phyloP scores from a whole-genome alignment of 2,329 filamentous ascomycete species.

The Aphanocladium album region DNA sequence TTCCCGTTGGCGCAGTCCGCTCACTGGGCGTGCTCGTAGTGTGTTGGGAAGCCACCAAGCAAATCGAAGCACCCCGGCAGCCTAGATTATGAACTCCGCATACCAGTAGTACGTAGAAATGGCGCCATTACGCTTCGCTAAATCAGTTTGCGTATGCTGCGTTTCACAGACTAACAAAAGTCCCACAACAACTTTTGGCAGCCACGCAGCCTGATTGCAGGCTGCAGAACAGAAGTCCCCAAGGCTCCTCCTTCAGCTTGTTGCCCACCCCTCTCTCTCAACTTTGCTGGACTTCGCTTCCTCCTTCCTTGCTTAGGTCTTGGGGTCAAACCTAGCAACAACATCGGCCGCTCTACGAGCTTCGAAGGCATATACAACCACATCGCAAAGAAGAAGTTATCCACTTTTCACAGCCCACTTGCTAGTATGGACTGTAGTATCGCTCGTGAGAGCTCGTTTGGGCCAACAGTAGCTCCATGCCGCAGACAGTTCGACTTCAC shows the following conservation, averaged over 20 bases:
- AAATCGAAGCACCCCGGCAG: too few species aligned
- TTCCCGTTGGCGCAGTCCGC: too few species aligned
- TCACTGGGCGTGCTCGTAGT: too few species aligned
- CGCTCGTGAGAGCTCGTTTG: neutral
- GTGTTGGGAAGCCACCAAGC: too few species aligned
- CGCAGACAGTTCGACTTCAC: constrained; percentile 5
- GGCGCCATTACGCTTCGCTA: too few species aligned
- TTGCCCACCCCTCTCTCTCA: neutral
- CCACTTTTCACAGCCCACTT: neutral
- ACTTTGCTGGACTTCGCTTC: neutral
- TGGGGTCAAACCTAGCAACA: neutral
- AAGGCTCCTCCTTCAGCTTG: neutral
- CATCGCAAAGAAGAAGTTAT: neutral
- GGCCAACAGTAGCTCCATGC: neutral
- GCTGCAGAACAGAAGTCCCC: neutral
- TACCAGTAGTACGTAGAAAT: too few species aligned
- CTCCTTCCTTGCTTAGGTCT: neutral
- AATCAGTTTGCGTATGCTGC: too few species aligned
- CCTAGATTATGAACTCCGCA: too few species aligned
- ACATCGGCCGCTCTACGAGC: neutral
- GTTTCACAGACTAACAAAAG: too few species aligned
- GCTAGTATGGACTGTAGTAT: neutral
- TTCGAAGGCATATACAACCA: neutral
- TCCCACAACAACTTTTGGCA: neutral
- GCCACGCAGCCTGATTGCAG: neutral